Conservation (phyloP, 305 asterid species). For the Vinca major region DNA sequence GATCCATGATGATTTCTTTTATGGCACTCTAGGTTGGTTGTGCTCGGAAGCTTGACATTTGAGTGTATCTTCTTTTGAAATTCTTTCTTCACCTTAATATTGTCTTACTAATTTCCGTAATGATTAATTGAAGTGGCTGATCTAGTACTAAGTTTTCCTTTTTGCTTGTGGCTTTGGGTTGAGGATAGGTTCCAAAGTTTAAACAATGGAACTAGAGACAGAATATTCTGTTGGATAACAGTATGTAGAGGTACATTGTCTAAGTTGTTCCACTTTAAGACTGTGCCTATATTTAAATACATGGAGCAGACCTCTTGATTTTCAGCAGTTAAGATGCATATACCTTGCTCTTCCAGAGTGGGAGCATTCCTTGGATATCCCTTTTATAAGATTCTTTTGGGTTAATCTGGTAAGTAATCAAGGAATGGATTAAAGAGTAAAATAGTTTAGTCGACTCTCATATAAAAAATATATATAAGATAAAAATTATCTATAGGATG, state of each 20-base stretch:
- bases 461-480: background rate
- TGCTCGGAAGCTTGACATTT: background rate
- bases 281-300: background rate
- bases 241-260: background rate
- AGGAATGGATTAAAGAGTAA: background rate
- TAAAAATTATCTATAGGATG: background rate
- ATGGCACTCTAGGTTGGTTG: background rate
- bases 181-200: background rate
- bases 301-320: background rate
- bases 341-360: background rate
- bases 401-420: background rate
- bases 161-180: background rate
- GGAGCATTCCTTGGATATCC: background rate
- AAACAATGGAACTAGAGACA: background rate
- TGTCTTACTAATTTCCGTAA: background rate
- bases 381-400: background rate
- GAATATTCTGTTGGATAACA: conserved; percentile 7
- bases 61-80: background rate
- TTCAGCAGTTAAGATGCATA: background rate
- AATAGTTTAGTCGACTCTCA: background rate
- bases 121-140: background rate
- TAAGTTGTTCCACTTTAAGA: background rate
- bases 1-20: background rate
- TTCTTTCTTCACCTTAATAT: background rate
- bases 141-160: background rate